These are phyloP conservation scores for Pestalotiopsis sp. DNA, from an alignment of 2,329 filamentous ascomycete genomes.

Conservation along the genomic window DNA sequence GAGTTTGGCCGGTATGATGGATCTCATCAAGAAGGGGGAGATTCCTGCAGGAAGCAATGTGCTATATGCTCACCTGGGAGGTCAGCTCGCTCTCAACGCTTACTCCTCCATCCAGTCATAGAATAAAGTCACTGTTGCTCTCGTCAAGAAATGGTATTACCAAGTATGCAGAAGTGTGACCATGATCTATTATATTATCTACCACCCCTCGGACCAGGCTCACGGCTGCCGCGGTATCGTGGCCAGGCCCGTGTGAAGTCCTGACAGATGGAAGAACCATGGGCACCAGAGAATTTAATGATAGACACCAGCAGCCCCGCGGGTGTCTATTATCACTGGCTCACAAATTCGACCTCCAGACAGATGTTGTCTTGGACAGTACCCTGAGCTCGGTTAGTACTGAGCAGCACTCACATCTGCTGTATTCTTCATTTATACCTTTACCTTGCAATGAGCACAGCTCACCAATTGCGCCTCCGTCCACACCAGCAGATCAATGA, in stretches of 20 bases:
- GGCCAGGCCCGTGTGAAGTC: too few species aligned
- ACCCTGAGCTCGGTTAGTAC: background rate
- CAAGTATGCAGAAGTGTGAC: too few species aligned
- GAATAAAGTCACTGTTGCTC: background rate
- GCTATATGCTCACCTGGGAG: slow-evolving; percentile 72
- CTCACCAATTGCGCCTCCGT: slow-evolving; percentile 2
- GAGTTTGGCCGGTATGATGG: slow-evolving; percentile 72
- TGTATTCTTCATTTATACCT: background rate
- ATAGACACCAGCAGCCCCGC: too few species aligned
- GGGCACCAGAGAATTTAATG: too few species aligned
- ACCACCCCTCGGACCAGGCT: too few species aligned
- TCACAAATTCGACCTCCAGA: too few species aligned
- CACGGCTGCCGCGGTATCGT: too few species aligned
- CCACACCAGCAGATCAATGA: slow-evolving; percentile 8
- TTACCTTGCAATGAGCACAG: background rate
- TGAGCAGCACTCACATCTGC: background rate
- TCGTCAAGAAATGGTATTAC: background rate
- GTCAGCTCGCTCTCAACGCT: slow-evolving; percentile 70
- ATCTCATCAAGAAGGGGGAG: slow-evolving; percentile 63
- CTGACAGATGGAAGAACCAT: too few species aligned
- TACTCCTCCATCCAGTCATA: slow-evolving; percentile 52
- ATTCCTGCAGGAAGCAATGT: slow-evolving; percentile 64
- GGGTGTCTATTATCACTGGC: too few species aligned
- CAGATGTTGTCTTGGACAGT: too few species aligned
- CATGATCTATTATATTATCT: too few species aligned